Evolutionary conservation across 2,329 filamentous ascomycete species (phyloP).

Genomic region (Fonsecaea pedrosoi): DNA sequence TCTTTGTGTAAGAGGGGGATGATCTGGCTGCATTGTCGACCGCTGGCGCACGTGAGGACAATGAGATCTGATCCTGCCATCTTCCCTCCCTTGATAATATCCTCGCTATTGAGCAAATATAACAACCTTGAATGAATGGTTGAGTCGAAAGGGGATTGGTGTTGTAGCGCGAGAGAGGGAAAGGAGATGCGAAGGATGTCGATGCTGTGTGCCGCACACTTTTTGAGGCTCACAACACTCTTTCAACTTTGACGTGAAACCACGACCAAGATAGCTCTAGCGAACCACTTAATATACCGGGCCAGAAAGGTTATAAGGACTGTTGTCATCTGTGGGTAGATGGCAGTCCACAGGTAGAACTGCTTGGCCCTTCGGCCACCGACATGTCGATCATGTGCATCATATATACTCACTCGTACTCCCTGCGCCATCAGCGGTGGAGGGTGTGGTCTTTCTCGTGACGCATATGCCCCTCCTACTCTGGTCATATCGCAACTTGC

Average conservation of each 20-base stretch:
- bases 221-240: no score
- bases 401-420: neutral
- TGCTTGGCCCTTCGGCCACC: neutral
- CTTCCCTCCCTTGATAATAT: no score
- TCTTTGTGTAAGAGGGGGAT: constrained; percentile 44
- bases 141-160: no score
- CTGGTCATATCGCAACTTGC: neutral
- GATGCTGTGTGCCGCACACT: no score
- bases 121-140: no score
- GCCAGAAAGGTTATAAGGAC: no score
- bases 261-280: no score
- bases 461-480: neutral
- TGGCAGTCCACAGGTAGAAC: neutral
- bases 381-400: neutral
- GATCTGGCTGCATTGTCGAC: constrained; percentile 47
- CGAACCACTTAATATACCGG: no score
- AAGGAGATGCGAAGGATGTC: no score
- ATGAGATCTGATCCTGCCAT: constrained; percentile 31
- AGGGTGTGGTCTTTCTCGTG: neutral
- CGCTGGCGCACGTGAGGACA: constrained; percentile 49
- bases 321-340: neutral
- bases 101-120: no score
- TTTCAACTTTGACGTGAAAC: no score
- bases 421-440: neutral
- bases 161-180: no score